A percentile compares a stretch with the other conserved stretches of the same genome.
Conservation (phyloP, 352 stramenopile species). For the Stramenopiles sp. region DNA sequence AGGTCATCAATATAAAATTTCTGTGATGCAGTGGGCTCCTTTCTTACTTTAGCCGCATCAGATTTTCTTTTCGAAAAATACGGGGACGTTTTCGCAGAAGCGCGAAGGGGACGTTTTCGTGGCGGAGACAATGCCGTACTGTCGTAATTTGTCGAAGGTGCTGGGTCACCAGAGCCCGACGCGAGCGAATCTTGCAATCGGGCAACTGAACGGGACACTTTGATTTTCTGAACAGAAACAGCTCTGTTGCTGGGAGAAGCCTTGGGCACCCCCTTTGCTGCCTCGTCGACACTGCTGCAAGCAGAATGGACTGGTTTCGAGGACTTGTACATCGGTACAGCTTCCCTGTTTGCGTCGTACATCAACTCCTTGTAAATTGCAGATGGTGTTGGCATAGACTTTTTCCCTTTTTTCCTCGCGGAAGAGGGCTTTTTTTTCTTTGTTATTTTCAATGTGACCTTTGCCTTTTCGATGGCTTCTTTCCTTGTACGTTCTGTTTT, state of each 20-base stretch:
- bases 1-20: constrained; percentile 10
- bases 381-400: not conserved
- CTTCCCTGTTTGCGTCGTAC: constrained; percentile 2
- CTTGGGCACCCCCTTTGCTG: too few species aligned
- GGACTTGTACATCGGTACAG: constrained; percentile 2
- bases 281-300: too few species aligned
- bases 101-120: not conserved
- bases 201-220: not conserved
- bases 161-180: not conserved
- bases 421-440: not conserved
- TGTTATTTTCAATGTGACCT: constrained; percentile 10
- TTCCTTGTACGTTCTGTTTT: constrained; percentile 20
- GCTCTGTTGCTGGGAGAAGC: too few species aligned
- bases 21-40: not conserved
- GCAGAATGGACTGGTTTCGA: too few species aligned
- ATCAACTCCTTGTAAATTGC: constrained; percentile 8
- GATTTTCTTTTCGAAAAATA: not conserved
- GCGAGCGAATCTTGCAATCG: not conserved
- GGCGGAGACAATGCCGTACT: not conserved
- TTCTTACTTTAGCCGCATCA: not conserved
- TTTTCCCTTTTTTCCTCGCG: not conserved
- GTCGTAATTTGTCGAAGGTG: not conserved
- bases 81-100: not conserved
- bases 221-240: too few species aligned
- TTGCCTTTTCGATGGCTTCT: constrained; percentile 11